Conservation (phyloP, 139 green algal genomes). For the Coccomyxa sp. region DNA sequence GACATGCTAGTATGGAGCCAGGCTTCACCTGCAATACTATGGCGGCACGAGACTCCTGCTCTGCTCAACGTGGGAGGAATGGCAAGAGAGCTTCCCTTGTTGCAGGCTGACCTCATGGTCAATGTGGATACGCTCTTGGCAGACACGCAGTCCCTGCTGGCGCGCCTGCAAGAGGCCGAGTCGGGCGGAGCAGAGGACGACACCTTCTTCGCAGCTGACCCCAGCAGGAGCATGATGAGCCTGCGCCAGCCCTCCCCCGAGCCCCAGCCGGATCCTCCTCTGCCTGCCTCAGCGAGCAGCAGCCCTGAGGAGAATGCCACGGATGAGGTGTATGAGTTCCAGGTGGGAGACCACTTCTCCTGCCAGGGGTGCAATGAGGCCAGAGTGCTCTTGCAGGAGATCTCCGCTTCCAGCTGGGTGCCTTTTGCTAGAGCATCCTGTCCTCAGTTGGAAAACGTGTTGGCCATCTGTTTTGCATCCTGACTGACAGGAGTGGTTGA, state of each 20-base stretch:
- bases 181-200: not conserved
- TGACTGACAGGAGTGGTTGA: too few relatives aligned
- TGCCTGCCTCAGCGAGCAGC: not conserved
- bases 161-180: conserved; percentile 19
- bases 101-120: not conserved
- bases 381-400: too few relatives aligned
- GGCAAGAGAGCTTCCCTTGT: not conserved
- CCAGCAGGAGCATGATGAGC: too few relatives aligned
- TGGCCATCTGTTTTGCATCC: too few relatives aligned
- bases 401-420: too few relatives aligned
- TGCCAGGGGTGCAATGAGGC: too few relatives aligned
- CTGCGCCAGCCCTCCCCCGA: not conserved
- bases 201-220: not conserved
- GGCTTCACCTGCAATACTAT: too few relatives aligned
- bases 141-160: conserved; percentile 27
- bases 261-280: not conserved
- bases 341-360: not conserved
- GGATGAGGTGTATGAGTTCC: conserved; percentile 1
- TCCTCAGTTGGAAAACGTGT: too few relatives aligned
- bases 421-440: too few relatives aligned
- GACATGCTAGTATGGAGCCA: too few relatives aligned
- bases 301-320: not conserved
- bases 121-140: conserved; percentile 17
- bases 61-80: too few relatives aligned
- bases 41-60: too few relatives aligned